Evolutionary conservation across 257 asterid species (phyloP).

Genomic region (Haberlea rhodopensis): DNA sequence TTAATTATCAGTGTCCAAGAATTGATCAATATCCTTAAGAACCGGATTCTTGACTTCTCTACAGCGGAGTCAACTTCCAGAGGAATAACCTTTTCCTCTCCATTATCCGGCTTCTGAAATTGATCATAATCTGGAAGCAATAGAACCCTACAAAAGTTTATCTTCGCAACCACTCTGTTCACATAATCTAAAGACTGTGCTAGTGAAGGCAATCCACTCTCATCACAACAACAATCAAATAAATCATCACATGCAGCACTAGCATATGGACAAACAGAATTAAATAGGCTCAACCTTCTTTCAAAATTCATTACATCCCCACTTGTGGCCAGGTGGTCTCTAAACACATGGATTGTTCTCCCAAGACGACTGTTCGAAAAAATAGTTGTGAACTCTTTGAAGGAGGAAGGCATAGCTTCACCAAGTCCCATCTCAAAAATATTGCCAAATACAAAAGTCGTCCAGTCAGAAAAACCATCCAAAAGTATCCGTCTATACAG

Average conservation of each 20-base stretch:
- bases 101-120: slow-evolving; percentile 31
- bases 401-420: slow-evolving; percentile 40
- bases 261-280: slow-evolving; percentile 53
- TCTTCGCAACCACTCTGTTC: slow-evolving; percentile 65
- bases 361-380: slow-evolving; percentile 69
- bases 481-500: slow-evolving; percentile 52
- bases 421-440: slow-evolving; percentile 44
- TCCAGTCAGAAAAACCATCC: slow-evolving; percentile 61
- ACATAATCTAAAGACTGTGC: slow-evolving; percentile 54
- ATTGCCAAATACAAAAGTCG: slow-evolving; percentile 42
- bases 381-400: slow-evolving; percentile 45
- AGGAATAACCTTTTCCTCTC: slow-evolving; percentile 24
- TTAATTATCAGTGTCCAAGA: slow-evolving; percentile 70
- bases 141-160: slow-evolving; percentile 58
- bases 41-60: slow-evolving; percentile 46
- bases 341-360: slow-evolving; percentile 51
- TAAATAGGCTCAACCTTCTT: slow-evolving; percentile 51
- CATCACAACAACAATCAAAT: slow-evolving; percentile 42
- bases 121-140: slow-evolving; percentile 39
- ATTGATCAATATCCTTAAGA: slow-evolving; percentile 52
- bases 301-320: slow-evolving; percentile 42
- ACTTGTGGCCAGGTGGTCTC: slow-evolving; percentile 35
- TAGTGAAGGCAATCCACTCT: slow-evolving; percentile 43
- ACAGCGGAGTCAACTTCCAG: slow-evolving; percentile 37
- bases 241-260: slow-evolving; percentile 39